Evolutionary conservation across 306 rosid species (phyloP).

Genomic region (Cucurbita maxima): DNA sequence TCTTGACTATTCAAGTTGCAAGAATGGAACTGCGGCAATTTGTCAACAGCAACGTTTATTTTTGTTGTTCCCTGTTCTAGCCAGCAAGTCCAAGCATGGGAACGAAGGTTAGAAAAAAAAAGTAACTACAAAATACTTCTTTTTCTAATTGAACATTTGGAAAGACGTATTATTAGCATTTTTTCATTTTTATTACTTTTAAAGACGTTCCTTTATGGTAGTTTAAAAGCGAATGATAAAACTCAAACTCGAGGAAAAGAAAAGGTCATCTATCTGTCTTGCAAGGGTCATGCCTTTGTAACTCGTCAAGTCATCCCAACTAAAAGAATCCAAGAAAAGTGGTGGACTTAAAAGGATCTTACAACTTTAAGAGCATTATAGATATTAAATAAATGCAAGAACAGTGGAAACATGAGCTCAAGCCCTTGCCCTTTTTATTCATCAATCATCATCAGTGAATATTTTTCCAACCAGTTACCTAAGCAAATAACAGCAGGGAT

Average conservation of each 20-base stretch:
- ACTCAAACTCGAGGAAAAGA: neutral
- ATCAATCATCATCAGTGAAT: neutral
- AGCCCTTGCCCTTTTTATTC: neutral
- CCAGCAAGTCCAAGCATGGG: constrained; percentile 12
- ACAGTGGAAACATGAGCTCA: neutral
- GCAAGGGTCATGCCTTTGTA: neutral
- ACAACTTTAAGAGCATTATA: neutral
- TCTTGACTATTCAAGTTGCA: constrained; percentile 34
- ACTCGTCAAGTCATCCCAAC: neutral
- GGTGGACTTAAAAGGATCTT: neutral
- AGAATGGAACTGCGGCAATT: constrained; percentile 39
- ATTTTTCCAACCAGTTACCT: neutral
- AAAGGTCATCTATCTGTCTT: neutral
- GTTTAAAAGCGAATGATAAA: neutral
- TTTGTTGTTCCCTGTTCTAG: constrained; percentile 54
- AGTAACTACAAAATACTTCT: neutral
- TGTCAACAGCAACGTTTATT: constrained; percentile 53
- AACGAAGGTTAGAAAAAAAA: neutral
- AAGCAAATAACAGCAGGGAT: neutral
- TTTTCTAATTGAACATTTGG: neutral
- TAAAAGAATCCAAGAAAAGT: neutral
- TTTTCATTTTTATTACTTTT: neutral
- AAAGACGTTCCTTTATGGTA: neutral
- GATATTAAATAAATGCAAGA: neutral
- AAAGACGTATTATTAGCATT: neutral